Base-by-base conservation (phyloP, 164 flowering plant genomes). In the Aristolochia contorta region DNA sequence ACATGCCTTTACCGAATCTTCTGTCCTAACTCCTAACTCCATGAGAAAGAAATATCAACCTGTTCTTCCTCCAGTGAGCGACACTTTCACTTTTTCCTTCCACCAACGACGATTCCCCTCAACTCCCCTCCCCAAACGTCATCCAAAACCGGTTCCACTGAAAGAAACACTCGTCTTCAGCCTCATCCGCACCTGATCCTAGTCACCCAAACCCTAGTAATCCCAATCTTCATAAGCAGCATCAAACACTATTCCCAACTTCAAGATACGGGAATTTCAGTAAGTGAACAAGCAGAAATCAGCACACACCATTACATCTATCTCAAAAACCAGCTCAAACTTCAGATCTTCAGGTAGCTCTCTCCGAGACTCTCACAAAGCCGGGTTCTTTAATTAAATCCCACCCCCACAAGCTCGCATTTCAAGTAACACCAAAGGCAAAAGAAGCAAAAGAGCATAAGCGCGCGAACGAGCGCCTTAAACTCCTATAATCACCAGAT, bases 141-240 rank as follows among this genome's bases (percentile, higher is more conserved):
- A 62, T 37, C 65, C 65, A 53, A 62, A 62, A 43, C 65, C 65
- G 18, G 58, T 53, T 54, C 58, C 58, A n/a, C 65, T 54, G 18
- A 46, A 41, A 62, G 58, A 54, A 24, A 23, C 24, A 49, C 58
- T 54, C 65, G 16, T n/a, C 46, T 22, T 53, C 58, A 41, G 58
- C 58, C 47, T 54, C 65, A 62, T 62, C 65, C 58, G 54, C 50
- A 43, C 25, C 51, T 53, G 41, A 19, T 50, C 54, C 20, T 50
- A 18, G n/a, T 22, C 54, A 50, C 21, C 12, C n/a, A 49, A 49
- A 49, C 53, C 53, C 53, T 49, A 49, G 22, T 20, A 18, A 18
- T 49, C 22, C 53, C 19, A 49, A 49, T 20, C 22, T 49, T 49
- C 19, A 16, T 1, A 18, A 3, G 14, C 53, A 49, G 53, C n/a